These are phyloP conservation scores for Daldinia bambusicola DNA, from an alignment of 495 filamentous ascomycete genomes.

Conservation along the genomic window DNA sequence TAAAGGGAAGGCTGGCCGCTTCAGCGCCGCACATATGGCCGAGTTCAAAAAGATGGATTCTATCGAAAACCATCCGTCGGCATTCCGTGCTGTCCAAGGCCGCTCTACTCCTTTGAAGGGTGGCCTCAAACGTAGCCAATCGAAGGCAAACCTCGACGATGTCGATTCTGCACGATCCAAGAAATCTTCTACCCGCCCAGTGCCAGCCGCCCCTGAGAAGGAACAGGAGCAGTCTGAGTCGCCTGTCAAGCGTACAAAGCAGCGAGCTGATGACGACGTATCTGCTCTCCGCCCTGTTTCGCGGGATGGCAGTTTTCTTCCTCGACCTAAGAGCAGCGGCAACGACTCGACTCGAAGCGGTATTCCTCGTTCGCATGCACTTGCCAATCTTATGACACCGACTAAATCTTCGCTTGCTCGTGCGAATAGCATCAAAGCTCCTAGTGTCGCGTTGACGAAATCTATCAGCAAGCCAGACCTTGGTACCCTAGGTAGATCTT, in stretches of 20 bases:
- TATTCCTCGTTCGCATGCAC: constrained; percentile 56
- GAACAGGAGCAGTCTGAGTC: constrained; percentile 48
- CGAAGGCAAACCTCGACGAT: constrained; percentile 77
- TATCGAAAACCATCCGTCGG: constrained; percentile 84
- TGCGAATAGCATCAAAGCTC: constrained; percentile 66
- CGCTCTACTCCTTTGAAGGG: constrained; percentile 64
- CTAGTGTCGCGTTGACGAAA: constrained; percentile 47
- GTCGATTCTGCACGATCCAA: constrained; percentile 56
- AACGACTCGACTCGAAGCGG: constrained; percentile 44
- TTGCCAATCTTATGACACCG: constrained; percentile 73
- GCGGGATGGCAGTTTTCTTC: constrained; percentile 58
- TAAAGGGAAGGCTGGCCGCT: constrained; percentile 79
- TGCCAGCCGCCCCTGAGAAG: constrained; percentile 27
- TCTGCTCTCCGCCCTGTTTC: constrained; percentile 64
- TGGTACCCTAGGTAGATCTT: constrained; percentile 31
- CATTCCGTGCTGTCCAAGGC: constrained; percentile 72
- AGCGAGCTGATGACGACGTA: constrained; percentile 66
- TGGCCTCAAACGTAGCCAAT: constrained; percentile 77
- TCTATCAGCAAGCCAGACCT: constrained; percentile 48
- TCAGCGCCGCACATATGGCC: constrained; percentile 82
- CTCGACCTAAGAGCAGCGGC: constrained; percentile 55
- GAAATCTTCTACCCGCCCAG: constrained; percentile 35
- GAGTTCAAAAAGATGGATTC: constrained; percentile 98
- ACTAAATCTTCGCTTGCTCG: constrained; percentile 83
- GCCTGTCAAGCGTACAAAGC: constrained; percentile 73